These are phyloP conservation scores for Mycena rosella DNA, from an alignment of 768 basidiomycete genomes.

Conservation along the genomic window DNA sequence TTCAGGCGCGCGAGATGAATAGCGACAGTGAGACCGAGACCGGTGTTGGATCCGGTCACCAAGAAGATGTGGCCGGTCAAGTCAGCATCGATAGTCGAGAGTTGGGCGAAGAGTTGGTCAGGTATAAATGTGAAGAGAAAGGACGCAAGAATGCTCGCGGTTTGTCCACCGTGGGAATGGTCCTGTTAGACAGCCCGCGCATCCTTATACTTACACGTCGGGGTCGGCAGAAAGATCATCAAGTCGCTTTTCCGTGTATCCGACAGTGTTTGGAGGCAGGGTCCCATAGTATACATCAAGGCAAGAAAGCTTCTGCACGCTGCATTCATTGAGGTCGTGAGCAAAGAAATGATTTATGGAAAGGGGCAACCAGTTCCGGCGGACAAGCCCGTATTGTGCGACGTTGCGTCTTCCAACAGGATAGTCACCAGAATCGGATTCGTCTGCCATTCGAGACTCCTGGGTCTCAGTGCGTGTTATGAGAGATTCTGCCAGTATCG, in stretches of 20 bases:
- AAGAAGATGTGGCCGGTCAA: constrained; percentile 51
- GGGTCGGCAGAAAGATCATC: no score
- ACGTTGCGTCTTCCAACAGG: background rate
- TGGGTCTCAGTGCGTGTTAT: no score
- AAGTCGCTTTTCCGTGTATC: no score
- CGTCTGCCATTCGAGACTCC: no score
- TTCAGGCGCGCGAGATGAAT: constrained; percentile 47
- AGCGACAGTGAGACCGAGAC: constrained; percentile 50
- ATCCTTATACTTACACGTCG: no score
- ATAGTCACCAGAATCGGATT: no score
- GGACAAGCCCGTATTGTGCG: background rate
- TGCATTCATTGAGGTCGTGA: background rate
- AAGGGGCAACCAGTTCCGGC: background rate
- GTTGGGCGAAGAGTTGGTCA: constrained; percentile 22
- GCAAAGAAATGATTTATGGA: background rate
- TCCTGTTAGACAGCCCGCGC: no score
- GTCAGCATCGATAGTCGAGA: constrained; percentile 36
- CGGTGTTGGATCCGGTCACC: constrained; percentile 54
- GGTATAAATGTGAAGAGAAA: background rate
- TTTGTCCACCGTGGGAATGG: background rate
- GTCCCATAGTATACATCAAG: no score
- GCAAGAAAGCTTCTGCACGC: background rate
- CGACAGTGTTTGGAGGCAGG: no score
- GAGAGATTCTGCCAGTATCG: no score
- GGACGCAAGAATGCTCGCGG: background rate